Evolutionary conservation across 208 protist species (phyloP), one percentile per base, ranked within the genome.

Genomic region (Zelonia costaricensis): DNA sequence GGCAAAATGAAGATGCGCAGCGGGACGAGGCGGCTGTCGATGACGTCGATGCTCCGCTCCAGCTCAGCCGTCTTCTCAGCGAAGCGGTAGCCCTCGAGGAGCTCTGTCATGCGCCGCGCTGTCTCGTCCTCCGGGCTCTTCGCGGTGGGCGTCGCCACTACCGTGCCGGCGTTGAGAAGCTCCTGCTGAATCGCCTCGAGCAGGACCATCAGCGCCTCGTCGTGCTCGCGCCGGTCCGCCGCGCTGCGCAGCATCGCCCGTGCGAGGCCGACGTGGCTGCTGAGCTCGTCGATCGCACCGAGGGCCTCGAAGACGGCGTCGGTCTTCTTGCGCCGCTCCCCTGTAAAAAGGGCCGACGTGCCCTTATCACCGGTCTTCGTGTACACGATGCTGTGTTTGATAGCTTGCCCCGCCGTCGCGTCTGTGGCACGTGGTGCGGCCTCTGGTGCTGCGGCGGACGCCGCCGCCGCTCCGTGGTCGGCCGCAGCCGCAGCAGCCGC

Each of bases 1-100:
- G 82, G 86, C 16, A 95, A 72, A 39, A 95, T 87, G 59, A 95
- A 92, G 25, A 82, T 47, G 23, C 63, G 67, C 20, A 89, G 66
- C 8, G 72, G 72, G 18, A 71, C 73, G 30, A 95, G 62, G 33
- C 52, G 31, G 35, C 23, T 43, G 52, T 95, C 86, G 39, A 91
- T 57, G 44, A 70, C 52, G 69, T 93, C 86, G 52, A 93, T 91
- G 42, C 48, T 73, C n/a, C 56, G 61, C 46, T 92, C 86, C 36
- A 94, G 42, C 35, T 66, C 35, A 3, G 33, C 48, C 25, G 61
- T 78, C 62, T 66, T 67, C 13, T 69, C 51, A 6, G 62, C 4
- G 18, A 68, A 67, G 9, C 65, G 49, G 40, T 78, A 73, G 6
- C 53, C 22, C 7, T 68, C 52, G 8, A 77, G 20, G 12, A 77